phyloP scores from a whole-genome alignment of 768 basidiomycete genomes.

The Hericium coralloides region DNA sequence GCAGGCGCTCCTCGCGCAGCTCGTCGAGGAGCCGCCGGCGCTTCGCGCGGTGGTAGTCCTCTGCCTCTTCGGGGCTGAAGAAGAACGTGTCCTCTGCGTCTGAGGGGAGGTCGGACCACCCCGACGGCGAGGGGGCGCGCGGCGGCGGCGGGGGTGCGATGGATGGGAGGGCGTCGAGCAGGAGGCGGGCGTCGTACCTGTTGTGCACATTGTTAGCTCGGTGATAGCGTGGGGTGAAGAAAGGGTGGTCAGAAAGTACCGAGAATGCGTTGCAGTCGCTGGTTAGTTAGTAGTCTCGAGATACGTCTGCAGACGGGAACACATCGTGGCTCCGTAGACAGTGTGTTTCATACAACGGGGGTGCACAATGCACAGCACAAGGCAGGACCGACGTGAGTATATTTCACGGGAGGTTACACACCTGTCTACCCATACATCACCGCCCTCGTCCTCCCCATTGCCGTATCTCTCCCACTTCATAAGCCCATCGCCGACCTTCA shows the following conservation, averaged over 20 bases:
- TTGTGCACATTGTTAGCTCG: background rate
- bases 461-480: constrained; percentile 16
- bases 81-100: constrained; percentile 84
- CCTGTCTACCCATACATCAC: constrained; percentile 72
- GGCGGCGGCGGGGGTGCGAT: constrained; percentile 8
- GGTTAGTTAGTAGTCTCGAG: background rate
- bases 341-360: too few species aligned
- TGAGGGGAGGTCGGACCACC: constrained; percentile 82
- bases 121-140: constrained; percentile 38
- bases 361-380: background rate
- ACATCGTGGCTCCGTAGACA: too few species aligned
- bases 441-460: background rate
- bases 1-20: constrained; percentile 56
- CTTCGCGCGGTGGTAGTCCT: constrained; percentile 61
- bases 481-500: constrained; percentile 24
- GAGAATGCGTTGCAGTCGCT: background rate
- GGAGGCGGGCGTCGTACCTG: constrained; percentile 77
- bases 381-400: background rate
- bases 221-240: background rate
- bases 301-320: background rate
- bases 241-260: constrained; percentile 11
- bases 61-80: constrained; percentile 55
- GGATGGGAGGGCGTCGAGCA: constrained; percentile 45
- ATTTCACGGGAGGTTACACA: constrained; percentile 34
- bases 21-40: constrained; percentile 52